Evolutionary conservation across 352 stramenopile genomes (phyloP).

Genomic region (Phytophthora rubi): DNA sequence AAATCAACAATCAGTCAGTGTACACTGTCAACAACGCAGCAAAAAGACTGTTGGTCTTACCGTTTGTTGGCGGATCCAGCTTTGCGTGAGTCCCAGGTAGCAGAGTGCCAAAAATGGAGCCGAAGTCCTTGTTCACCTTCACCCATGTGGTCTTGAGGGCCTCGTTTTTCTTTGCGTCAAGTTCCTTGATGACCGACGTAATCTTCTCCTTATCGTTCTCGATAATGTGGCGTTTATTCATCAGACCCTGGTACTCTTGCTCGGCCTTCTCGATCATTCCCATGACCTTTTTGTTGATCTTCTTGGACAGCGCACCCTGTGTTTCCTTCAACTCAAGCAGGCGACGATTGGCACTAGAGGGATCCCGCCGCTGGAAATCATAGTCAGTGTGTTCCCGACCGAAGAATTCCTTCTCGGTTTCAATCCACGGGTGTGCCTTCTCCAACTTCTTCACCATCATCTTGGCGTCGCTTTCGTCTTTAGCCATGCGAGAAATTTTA

Average conservation of each 20-base stretch:
- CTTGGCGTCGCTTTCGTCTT: slow-evolving; percentile 93
- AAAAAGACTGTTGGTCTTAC: slow-evolving; percentile 31
- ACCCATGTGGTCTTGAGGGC: slow-evolving; percentile 96
- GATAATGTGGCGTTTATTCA: slow-evolving; percentile 98
- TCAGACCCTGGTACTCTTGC: slow-evolving; percentile 98
- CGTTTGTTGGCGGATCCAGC: slow-evolving; percentile 95
- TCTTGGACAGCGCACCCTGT: slow-evolving; percentile 95
- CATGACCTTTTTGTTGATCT: slow-evolving; percentile 99
- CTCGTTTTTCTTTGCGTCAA: slow-evolving; percentile 99
- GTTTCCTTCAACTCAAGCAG: slow-evolving; percentile 93
- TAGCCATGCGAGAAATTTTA: slow-evolving; percentile 92
- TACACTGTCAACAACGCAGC: not conserved
- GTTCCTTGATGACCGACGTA: slow-evolving; percentile 98
- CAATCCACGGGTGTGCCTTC: slow-evolving; percentile 97
- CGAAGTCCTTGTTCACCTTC: slow-evolving; percentile 99
- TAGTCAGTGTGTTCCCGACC: slow-evolving; percentile 97
- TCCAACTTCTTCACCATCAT: slow-evolving; percentile 92
- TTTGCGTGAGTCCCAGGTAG: slow-evolving; percentile 97
- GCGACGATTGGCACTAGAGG: slow-evolving; percentile 82
- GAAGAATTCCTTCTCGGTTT: slow-evolving; percentile 97
- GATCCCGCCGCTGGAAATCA: slow-evolving; percentile 95
- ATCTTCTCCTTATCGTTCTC: slow-evolving; percentile 99
- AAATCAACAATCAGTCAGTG: slow-evolving; percentile 19
- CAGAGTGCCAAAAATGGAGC: slow-evolving; percentile 99
- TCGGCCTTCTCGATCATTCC: slow-evolving; percentile 99